Base-by-base conservation (phyloP, 2,329 filamentous ascomycete genomes). In the Colletotrichum echinochloae region DNA sequence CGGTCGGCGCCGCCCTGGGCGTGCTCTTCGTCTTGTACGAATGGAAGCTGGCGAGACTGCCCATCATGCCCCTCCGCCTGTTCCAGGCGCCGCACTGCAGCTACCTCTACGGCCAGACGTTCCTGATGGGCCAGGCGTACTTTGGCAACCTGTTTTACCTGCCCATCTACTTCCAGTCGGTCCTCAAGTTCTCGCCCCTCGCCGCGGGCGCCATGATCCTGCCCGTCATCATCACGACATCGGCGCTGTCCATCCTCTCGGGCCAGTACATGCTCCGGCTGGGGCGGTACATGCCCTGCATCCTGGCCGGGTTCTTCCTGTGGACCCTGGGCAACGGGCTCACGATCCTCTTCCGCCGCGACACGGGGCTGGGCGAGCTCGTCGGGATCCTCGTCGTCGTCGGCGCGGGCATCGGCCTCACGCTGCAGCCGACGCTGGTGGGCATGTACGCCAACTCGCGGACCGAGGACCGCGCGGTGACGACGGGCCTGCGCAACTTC, bases 401-500 rank as follows among this genome's bases (percentile, higher is more conserved):
- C 7, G 81, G 81, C 7, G 72, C 75, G 4, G 80, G 80, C 5
- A 73, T 79, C 7, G 81, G 81, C 2, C 70, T 77, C 23, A 79
- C 77, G 1, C 73, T 83, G 48, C 81, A 83, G 67, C 80, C 81
- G 4, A 80, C 79, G 12, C 73, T 82, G 8, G 76, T 83, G 0
- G 81, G 77, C 1, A 74, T 82, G 60, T 78, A 82, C 48, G 81
- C 81, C 33, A 79, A 82, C 66, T 77, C 76, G 0, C 75, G 76
- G 5, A 79, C 75, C 49, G 76, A 78, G 35, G 78, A 81, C 48
- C 77, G 81, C 0, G 81, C 81, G 14, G 80, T 83, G 41, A 77
- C 79, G 2, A 83, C 79, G 2, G 78, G 79, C 0, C 74, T 80
- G 28, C 77, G 81, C n/a, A 82, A 82, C 64, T 82, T 83, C 56